Conservation (phyloP, 495 filamentous ascomycete species). For the Neurospora pannonica region DNA sequence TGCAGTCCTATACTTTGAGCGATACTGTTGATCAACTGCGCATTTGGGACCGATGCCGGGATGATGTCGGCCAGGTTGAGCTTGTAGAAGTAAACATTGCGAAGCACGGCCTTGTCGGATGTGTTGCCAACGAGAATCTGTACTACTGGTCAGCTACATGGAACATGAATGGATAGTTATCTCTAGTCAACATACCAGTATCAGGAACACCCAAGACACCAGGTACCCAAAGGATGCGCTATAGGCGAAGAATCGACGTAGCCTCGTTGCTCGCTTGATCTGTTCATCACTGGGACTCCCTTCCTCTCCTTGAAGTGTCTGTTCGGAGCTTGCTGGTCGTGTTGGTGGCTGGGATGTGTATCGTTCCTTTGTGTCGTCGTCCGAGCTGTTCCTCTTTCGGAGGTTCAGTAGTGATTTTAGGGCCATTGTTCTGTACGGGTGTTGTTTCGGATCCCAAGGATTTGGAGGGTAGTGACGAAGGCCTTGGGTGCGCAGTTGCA, state of each 20-base stretch:
- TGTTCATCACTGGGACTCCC: conserved; percentile 5
- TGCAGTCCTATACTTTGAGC: conserved; percentile 82
- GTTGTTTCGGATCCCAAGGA: neutral
- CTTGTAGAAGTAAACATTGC: conserved; percentile 69
- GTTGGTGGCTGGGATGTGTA: neutral
- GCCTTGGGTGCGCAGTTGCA: neutral
- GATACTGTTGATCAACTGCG: conserved; percentile 71
- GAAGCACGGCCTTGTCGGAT: conserved; percentile 46
- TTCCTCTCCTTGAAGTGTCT: neutral
- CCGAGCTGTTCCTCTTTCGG: neutral
- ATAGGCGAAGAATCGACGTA: conserved; percentile 43
- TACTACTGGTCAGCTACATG: conserved; percentile 6
- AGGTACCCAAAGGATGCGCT: conserved; percentile 63
- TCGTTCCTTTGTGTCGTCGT: neutral
- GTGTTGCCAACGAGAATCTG: conserved; percentile 63
- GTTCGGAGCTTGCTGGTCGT: neutral
- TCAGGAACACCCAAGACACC: conserved; percentile 62
- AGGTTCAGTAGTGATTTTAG: neutral
- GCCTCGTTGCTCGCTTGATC: conserved; percentile 46
- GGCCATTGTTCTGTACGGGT: neutral
- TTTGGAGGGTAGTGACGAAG: neutral
- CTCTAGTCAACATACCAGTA: conserved; percentile 42
- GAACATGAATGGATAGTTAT: neutral
- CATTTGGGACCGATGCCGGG: conserved; percentile 63
- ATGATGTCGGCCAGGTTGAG: conserved; percentile 80